Evolutionary conservation across 2,329 filamentous ascomycete species (phyloP).

Genomic region (Fusarium staphyleae): DNA sequence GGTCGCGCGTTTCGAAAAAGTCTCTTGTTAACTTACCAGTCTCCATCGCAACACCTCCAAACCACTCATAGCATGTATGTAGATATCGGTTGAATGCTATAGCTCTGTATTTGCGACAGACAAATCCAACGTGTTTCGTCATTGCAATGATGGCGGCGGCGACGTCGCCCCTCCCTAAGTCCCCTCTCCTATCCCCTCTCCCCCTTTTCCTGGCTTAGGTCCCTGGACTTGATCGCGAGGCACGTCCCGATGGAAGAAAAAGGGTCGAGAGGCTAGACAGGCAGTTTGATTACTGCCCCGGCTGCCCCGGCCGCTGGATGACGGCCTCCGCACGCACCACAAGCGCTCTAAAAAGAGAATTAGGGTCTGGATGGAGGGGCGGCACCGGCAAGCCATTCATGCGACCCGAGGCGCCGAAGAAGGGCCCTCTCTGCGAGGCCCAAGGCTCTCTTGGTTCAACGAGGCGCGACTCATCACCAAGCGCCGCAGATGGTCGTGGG

Average conservation of each 20-base stretch:
- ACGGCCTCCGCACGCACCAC: slow-evolving; percentile 38
- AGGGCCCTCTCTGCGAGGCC: slow-evolving; percentile 10
- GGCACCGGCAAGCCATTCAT: slow-evolving; percentile 36
- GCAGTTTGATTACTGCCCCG: slow-evolving; percentile 37
- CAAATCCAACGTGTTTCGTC: slow-evolving; percentile 27
- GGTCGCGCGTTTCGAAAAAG: slow-evolving; percentile 34
- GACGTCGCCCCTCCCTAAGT: slow-evolving; percentile 15
- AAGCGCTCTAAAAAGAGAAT: slow-evolving; percentile 20
- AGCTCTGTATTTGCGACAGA: slow-evolving; percentile 7
- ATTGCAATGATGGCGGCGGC: slow-evolving; percentile 12
- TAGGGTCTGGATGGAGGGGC: slow-evolving; percentile 31
- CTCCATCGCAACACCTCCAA: slow-evolving; percentile 15
- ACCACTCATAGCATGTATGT: slow-evolving; percentile 4
- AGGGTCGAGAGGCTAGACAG: slow-evolving; percentile 31
- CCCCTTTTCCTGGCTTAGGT: slow-evolving; percentile 25
- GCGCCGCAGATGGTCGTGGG: slow-evolving; percentile 6
- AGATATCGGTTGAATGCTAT: slow-evolving; percentile 2
- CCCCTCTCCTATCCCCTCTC: slow-evolving; percentile 7
- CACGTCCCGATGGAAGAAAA: slow-evolving; percentile 34
- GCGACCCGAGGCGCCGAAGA: slow-evolving; percentile 34
- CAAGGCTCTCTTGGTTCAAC: slow-evolving; percentile 14
- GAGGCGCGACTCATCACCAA: slow-evolving; percentile 20
- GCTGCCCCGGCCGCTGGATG: slow-evolving; percentile 31
- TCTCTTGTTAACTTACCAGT: slow-evolving; percentile 22
- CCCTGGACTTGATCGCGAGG: slow-evolving; percentile 33